Evolutionary conservation across 306 rosid genomes (phyloP).

Genomic region (Arachis hypogaea): DNA sequence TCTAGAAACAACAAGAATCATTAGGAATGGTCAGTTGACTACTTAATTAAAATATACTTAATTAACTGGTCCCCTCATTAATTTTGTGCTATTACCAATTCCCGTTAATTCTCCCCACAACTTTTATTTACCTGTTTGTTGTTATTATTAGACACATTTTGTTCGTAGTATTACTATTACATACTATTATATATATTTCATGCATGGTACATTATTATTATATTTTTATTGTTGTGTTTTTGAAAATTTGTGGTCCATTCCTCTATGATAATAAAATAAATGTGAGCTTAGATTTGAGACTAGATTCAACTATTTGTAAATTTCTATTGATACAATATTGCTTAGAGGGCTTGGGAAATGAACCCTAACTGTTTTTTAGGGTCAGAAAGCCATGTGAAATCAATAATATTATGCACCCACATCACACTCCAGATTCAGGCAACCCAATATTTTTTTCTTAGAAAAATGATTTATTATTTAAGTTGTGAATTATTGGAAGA

Average conservation of each 20-base stretch:
- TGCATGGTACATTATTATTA: not conserved
- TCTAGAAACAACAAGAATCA: not conserved
- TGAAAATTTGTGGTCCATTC: slow-evolving; percentile 16
- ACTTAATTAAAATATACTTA: not conserved
- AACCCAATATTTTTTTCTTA: not conserved
- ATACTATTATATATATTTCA: slow-evolving; percentile 13
- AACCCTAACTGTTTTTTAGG: slow-evolving; percentile 33
- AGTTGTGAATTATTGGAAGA: slow-evolving; percentile 41
- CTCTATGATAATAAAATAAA: slow-evolving; percentile 19
- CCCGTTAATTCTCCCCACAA: not conserved
- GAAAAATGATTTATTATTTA: slow-evolving; percentile 25
- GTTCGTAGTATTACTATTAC: too few relatives aligned
- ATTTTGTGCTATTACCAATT: not conserved
- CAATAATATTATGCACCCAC: slow-evolving; percentile 13
- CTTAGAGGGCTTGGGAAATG: slow-evolving; percentile 42
- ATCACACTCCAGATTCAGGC: slow-evolving; percentile 36
- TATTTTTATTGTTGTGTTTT: not conserved
- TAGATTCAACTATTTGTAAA: slow-evolving; percentile 26
- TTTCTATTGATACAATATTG: slow-evolving; percentile 1
- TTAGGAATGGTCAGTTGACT: not conserved
- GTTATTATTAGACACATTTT: too few relatives aligned
- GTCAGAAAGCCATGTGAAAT: slow-evolving; percentile 51
- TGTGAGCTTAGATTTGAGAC: slow-evolving; percentile 23
- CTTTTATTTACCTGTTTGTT: too few relatives aligned
- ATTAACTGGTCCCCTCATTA: not conserved